Conservation (phyloP, 768 basidiomycete genomes). For the Lactifluus subvellereus region DNA sequence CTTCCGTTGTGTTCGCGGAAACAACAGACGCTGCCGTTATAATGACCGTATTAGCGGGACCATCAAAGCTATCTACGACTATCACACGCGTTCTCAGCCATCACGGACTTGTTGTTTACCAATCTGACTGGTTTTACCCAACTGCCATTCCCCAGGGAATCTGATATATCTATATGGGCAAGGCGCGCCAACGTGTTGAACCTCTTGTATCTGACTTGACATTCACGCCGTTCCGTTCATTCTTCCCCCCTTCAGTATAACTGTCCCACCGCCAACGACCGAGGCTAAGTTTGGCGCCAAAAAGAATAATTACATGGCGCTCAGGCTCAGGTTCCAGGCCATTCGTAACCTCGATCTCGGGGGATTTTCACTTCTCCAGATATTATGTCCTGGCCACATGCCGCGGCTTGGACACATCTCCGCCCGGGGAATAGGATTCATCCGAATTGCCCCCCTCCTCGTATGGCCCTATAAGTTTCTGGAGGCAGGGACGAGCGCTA, state of each 20-base stretch:
- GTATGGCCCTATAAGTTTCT: background rate
- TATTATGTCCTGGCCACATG: background rate
- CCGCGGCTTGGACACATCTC: background rate
- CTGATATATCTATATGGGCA: background rate
- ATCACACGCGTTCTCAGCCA: background rate
- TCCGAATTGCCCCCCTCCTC: background rate
- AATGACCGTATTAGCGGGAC: background rate
- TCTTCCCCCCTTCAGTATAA: background rate
- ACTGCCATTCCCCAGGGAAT: background rate
- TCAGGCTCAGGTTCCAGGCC: background rate
- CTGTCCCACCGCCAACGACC: background rate
- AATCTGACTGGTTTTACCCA: background rate
- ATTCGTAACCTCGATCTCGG: constrained; percentile 5
- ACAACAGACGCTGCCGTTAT: background rate
- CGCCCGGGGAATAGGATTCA: background rate
- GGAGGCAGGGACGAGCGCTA: background rate
- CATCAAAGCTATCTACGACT: background rate
- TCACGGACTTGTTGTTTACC: background rate
- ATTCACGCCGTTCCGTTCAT: background rate
- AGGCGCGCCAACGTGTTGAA: background rate
- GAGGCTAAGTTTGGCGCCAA: background rate
- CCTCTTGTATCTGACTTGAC: background rate
- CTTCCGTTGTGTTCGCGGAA: background rate
- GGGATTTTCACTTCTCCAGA: background rate
- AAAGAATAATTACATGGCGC: background rate